These are phyloP conservation scores for Sporisorium iseilematis-ciliati DNA, from an alignment of 1,284 basidiomycete species.

Conservation along the genomic window DNA sequence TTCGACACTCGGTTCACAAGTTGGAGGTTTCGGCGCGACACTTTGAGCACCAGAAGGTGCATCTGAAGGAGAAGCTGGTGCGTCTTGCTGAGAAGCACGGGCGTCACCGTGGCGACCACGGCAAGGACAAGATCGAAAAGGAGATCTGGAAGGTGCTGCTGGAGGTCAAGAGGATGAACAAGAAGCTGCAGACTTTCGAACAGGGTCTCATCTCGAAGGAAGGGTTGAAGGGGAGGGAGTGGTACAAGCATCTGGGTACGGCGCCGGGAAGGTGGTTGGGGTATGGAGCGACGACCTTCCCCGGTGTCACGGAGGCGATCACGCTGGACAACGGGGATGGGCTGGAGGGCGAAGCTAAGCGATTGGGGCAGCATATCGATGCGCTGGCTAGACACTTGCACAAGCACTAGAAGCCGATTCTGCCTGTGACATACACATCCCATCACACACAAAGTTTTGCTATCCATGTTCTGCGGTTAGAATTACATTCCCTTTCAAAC, in stretches of 20 bases:
- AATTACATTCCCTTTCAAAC: not conserved
- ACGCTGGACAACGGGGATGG: slow-evolving; percentile 64
- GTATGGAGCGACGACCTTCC: slow-evolving; percentile 88
- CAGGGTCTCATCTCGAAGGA: slow-evolving; percentile 81
- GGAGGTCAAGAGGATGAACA: slow-evolving; percentile 78
- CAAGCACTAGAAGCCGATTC: slow-evolving; percentile 21
- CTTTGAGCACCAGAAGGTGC: slow-evolving; percentile 32
- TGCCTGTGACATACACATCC: too few relatives aligned
- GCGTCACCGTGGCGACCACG: not conserved
- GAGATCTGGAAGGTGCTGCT: slow-evolving; percentile 73
- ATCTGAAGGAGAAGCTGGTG: slow-evolving; percentile 25
- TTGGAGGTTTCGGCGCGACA: slow-evolving; percentile 24
- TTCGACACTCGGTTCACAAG: slow-evolving; percentile 29
- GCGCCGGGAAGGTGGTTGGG: slow-evolving; percentile 89
- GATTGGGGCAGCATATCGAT: slow-evolving; percentile 49
- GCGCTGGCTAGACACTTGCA: slow-evolving; percentile 26
- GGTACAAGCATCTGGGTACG: slow-evolving; percentile 87
- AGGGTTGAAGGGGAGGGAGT: slow-evolving; percentile 78
- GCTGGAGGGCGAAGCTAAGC: slow-evolving; percentile 49
- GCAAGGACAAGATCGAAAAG: slow-evolving; percentile 13
- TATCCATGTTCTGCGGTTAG: not conserved
- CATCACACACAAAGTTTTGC: not conserved
- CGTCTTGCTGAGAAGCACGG: slow-evolving; percentile 18
- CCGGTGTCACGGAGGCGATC: slow-evolving; percentile 79
- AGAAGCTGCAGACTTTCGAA: slow-evolving; percentile 82